Conservation (phyloP, 176 grass and related monocot genomes). For the Saccharum spontaneum region DNA sequence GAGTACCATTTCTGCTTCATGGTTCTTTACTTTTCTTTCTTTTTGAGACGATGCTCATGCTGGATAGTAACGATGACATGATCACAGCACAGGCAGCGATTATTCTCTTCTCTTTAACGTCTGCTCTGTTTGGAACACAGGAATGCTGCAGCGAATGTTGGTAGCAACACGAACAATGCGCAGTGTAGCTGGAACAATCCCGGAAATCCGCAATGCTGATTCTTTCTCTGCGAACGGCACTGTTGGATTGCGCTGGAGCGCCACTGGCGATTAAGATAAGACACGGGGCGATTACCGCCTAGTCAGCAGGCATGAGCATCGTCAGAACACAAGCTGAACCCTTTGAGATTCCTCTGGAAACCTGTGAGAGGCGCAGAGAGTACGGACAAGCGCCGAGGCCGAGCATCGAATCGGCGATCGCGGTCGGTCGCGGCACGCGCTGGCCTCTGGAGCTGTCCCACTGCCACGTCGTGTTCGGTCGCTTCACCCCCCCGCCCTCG, state of each 20-base stretch:
- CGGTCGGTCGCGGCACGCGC: neutral
- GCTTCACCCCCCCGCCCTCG: neutral
- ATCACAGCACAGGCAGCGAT: neutral
- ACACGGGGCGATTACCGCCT: neutral
- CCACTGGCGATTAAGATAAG: neutral
- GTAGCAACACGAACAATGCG: no score
- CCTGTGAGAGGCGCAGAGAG: neutral
- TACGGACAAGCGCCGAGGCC: neutral
- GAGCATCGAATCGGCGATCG: neutral
- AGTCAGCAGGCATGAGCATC: neutral
- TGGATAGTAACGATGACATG: neutral
- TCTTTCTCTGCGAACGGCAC: neutral
- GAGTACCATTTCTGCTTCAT: neutral
- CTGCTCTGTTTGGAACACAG: no score
- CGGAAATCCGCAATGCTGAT: no score
- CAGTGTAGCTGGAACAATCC: no score
- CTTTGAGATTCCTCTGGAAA: neutral
- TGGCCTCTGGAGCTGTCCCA: constrained; percentile 6
- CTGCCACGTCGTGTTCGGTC: constrained; percentile 15
- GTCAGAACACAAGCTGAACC: neutral
- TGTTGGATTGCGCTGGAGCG: neutral
- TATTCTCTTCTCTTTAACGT: no score
- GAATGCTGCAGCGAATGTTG: no score
- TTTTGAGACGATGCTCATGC: neutral
- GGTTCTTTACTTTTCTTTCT: neutral